Base-by-base conservation (phyloP, 768 basidiomycete species). In the Amanita phalloides region DNA sequence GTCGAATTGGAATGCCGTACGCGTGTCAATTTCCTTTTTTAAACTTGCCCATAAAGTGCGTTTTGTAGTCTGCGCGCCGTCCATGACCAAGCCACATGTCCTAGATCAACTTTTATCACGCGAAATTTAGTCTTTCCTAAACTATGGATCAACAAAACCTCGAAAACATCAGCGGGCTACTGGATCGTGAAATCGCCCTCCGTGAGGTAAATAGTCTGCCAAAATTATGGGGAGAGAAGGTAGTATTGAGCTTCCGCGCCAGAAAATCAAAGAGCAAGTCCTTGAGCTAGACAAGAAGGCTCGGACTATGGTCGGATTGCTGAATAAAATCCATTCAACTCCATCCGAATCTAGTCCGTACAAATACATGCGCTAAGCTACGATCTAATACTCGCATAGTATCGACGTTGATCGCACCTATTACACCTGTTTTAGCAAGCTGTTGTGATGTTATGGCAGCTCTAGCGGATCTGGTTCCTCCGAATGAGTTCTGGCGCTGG, bases 231-330 rank as follows among this genome's bases (percentile, higher is more conserved):
- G 36, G 33, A 11, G n/a, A 36, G 32, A 35, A 37, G 39, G 38
- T 46, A 48, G 37, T n/a, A 38, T 38, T 51, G 44, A 39, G 53
- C 55, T 0, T 55, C 14, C 51, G 45, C 52, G 43, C 30, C 64
- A 91, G 89, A 86, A 80, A 82, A 84, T 91, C 66, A 85, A 78
- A 59, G 86, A 86, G 26, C 79, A 85, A 64, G 82, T 85, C 36
- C 74, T 72, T 23, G 78, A 82, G 59, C 70, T 90, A 2, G 88
- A 90, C 65, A 89, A 84, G 66, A 84, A 82, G 61, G 73, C 79
- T 6, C 77, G 89, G 14, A 73, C 72, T 3, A 81, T 89, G 71
- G 71, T 77, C n/a, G 86, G 85, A n/a, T 62, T 80, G 38, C 70
- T 91, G 50, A 89, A 86, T 69, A 85, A 79, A 57, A 79, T 90